These are phyloP conservation scores for Amesomyces nigricolor DNA, from an alignment of 2,329 filamentous ascomycete species.

Conservation along the genomic window DNA sequence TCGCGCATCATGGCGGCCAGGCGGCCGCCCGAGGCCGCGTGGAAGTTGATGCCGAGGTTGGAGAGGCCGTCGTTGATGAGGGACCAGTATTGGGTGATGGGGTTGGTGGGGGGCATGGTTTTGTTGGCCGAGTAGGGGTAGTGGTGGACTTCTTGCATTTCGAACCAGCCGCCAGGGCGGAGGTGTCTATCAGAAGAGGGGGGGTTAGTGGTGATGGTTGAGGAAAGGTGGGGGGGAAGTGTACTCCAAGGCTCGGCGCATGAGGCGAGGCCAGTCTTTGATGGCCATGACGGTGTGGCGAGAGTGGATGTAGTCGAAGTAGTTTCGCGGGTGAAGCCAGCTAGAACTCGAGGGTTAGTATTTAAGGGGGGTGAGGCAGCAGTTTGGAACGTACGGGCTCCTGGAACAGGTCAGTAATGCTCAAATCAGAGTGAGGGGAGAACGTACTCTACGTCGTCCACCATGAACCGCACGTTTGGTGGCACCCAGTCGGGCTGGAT, in stretches of 20 bases:
- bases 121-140: conserved; percentile 39
- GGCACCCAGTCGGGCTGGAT: conserved; percentile 49
- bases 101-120: conserved; percentile 39
- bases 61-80: conserved; percentile 30
- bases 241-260: conserved; percentile 43
- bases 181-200: conserved; percentile 32
- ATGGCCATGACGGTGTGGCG: conserved; percentile 40
- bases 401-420: conserved; percentile 30
- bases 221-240: conserved; percentile 12
- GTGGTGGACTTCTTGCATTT: conserved; percentile 44
- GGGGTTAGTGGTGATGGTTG: background rate
- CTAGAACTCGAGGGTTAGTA: conserved; percentile 10
- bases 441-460: conserved; percentile 53
- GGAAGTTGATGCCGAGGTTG: conserved; percentile 37
- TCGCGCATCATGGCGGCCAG: conserved; percentile 34
- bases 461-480: conserved; percentile 54
- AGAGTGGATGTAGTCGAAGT: conserved; percentile 56
- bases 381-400: conserved; percentile 22
- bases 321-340: conserved; percentile 44
- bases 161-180: conserved; percentile 47
- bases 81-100: conserved; percentile 34
- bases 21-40: conserved; percentile 31
- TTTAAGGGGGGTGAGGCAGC: background rate
- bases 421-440: conserved; percentile 27
- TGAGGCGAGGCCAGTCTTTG: conserved; percentile 48